Evolutionary conservation across 2,329 filamentous ascomycete species (phyloP).

Genomic region (Ilyonectria destructans): DNA sequence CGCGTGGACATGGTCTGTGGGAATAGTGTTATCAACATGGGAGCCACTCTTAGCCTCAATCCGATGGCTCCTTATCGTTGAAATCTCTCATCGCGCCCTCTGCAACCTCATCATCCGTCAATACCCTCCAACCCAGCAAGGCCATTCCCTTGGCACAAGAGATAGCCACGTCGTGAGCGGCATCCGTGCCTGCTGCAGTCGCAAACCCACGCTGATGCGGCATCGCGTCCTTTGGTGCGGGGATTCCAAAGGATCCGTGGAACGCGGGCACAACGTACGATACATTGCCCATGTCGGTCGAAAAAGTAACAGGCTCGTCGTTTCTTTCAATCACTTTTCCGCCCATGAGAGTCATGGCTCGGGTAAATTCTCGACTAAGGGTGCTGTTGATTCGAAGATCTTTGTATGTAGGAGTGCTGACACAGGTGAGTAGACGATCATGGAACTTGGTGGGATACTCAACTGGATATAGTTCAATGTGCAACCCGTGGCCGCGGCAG

Average conservation of each 20-base stretch:
- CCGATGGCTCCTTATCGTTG: background rate
- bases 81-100: conserved; percentile 34
- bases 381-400: conserved; percentile 63
- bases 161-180: conserved; percentile 58
- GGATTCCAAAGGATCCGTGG: conserved; percentile 65
- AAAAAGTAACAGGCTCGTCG: conserved; percentile 57
- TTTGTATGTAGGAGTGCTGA: conserved; percentile 58
- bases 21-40: too few species aligned
- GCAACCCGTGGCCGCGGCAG: conserved; percentile 55
- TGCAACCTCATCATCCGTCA: conserved; percentile 43
- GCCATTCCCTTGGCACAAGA: conserved; percentile 64
- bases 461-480: conserved; percentile 55
- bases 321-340: conserved; percentile 55
- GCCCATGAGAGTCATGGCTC: conserved; percentile 60
- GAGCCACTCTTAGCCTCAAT: background rate
- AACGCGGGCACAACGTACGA: conserved; percentile 64
- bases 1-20: too few species aligned
- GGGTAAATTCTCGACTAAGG: conserved; percentile 60
- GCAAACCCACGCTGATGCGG: conserved; percentile 61
- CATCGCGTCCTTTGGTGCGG: conserved; percentile 54
- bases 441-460: conserved; percentile 29
- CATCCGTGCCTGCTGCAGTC: conserved; percentile 60
- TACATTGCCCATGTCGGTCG: conserved; percentile 69
- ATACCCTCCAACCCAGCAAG: conserved; percentile 50
- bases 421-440: background rate